Percentiles rank a stretch among this genome's conserved stretches.
These are phyloP conservation scores for Lolium perenne DNA, from an alignment of 176 grass and related monocot species.

Conservation along the genomic window DNA sequence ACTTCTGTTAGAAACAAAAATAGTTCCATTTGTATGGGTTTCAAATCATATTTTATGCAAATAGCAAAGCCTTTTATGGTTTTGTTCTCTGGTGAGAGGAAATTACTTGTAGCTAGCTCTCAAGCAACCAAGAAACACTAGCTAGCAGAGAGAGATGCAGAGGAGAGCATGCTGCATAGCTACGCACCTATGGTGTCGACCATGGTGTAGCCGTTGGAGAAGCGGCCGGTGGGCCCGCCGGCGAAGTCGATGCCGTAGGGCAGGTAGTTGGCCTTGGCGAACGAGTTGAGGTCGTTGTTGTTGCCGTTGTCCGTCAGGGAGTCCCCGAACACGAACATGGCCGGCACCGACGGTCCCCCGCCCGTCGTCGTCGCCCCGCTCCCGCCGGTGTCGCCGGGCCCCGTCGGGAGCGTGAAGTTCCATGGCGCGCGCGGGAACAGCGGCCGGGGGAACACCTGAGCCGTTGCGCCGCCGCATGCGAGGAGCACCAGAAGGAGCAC, in stretches of 20 bases:
- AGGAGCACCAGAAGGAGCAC: slow-evolving; percentile 3
- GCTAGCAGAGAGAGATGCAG: neutral
- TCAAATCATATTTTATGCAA: neutral
- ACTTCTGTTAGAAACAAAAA: neutral
- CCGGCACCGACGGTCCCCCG: slow-evolving; percentile 38
- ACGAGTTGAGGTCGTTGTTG: slow-evolving; percentile 81
- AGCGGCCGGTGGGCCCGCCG: slow-evolving; percentile 78
- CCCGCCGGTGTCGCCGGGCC: slow-evolving; percentile 22
- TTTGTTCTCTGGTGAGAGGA: neutral
- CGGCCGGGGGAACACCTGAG: slow-evolving; percentile 48
- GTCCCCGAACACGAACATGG: slow-evolving; percentile 98
- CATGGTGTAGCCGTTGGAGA: slow-evolving; percentile 98
- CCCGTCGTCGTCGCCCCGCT: slow-evolving; percentile 12
- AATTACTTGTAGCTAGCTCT: neutral
- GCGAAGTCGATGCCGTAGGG: slow-evolving; percentile 97
- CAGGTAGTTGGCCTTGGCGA: slow-evolving; percentile 91
- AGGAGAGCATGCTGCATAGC: slow-evolving; percentile 13
- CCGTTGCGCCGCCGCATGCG: slow-evolving; percentile 21
- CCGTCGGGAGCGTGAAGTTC: slow-evolving; percentile 60
- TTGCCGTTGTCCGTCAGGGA: slow-evolving; percentile 94
- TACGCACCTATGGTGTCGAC: slow-evolving; percentile 67
- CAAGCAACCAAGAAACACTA: neutral
- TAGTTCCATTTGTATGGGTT: neutral
- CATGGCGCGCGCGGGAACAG: slow-evolving; percentile 48
- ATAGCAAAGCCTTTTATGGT: neutral